Evolutionary conservation across 108 stramenopile genomes (phyloP), one percentile per base, ranked within the genome.

Genomic region (Licmophora abbreviata): DNA sequence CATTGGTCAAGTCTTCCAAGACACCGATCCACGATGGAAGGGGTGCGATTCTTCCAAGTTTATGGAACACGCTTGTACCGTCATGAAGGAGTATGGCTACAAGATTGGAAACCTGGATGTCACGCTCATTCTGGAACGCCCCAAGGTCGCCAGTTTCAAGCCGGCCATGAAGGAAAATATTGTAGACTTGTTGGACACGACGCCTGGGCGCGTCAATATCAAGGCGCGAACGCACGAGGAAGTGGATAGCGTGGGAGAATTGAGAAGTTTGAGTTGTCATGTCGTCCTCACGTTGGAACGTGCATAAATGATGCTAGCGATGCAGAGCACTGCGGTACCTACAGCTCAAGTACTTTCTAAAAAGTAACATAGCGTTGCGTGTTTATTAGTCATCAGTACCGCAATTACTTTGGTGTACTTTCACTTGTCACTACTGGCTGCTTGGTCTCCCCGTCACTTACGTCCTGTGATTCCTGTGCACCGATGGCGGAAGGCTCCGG

Each of bases 191-290:
- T 70, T 96, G 31, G 45, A 69, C 9, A 93, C 93, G 7, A 74
- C 81, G 31, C 63, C 68, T 26, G 87, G 85, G n/a, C 66, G 90
- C 41, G 92, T 96, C 41, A 96, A 96, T 61, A 87, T 96, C 51
- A 96, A 96, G 64, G 95, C 95, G 2, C 59, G 95, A 53, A 96
- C 95, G 6, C 95, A 96, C 71, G 95, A 96, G 60, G 67, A 68
- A 63, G 64, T 96, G 44, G 95, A 96, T 68, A 77, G 84, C 40
- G 90, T 94, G 9, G 95, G 95, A 27, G 93, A 96, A 49, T 58
- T 93, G 40, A 61, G 93, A 47, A 84, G 85, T 64, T 53, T 94
- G 66, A 84, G 80, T 54, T 94, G 93, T 59, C 95, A 96, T 63
- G 95, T 96, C 15, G 93, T 94, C 14, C 45, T 94, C 37, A 85